Evolutionary conservation across 2,329 filamentous ascomycete species (phyloP).

Genomic region (Phialophora tarda): DNA sequence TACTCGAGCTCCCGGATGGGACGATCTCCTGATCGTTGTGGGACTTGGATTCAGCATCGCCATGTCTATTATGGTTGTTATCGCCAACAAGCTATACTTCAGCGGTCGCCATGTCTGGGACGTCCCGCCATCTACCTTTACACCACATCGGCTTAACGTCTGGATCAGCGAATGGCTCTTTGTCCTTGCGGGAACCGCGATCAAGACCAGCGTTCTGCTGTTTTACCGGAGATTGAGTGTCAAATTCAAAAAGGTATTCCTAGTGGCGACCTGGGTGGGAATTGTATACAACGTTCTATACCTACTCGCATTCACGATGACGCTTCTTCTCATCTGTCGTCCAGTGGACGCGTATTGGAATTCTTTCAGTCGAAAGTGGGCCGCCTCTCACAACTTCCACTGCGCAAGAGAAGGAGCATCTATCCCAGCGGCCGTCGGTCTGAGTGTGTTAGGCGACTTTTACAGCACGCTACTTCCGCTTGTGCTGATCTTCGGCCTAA

Average conservation of each 20-base stretch:
- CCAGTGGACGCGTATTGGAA: conserved; percentile 38
- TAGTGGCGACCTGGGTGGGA: conserved; percentile 37
- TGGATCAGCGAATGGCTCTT: conserved; percentile 35
- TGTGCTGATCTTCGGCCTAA: conserved; percentile 30
- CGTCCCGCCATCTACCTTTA: conserved; percentile 24
- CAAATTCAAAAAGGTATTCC: conserved; percentile 32
- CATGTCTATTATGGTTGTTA: conserved; percentile 30
- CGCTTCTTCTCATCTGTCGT: conserved; percentile 30
- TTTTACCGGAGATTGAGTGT: conserved; percentile 38
- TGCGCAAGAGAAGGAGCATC: conserved; percentile 32
- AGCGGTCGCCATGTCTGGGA: conserved; percentile 38
- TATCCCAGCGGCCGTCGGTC: conserved; percentile 29
- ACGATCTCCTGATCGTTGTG: conserved; percentile 34
- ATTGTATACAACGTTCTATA: conserved; percentile 39
- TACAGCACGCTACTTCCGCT: conserved; percentile 38
- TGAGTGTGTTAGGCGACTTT: conserved; percentile 36
- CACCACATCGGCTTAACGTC: conserved; percentile 30
- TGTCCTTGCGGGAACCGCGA: conserved; percentile 13
- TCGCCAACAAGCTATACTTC: conserved; percentile 33
- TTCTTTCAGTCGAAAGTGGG: conserved; percentile 30
- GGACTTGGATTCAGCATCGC: conserved; percentile 25
- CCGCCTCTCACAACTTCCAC: conserved; percentile 22
- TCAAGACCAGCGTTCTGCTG: conserved; percentile 38
- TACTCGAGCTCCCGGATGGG: conserved; percentile 34
- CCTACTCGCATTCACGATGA: conserved; percentile 28